phyloP scores from a whole-genome alignment of 2,329 filamentous ascomycete species.

The Ceratocystis harringtonii region DNA sequence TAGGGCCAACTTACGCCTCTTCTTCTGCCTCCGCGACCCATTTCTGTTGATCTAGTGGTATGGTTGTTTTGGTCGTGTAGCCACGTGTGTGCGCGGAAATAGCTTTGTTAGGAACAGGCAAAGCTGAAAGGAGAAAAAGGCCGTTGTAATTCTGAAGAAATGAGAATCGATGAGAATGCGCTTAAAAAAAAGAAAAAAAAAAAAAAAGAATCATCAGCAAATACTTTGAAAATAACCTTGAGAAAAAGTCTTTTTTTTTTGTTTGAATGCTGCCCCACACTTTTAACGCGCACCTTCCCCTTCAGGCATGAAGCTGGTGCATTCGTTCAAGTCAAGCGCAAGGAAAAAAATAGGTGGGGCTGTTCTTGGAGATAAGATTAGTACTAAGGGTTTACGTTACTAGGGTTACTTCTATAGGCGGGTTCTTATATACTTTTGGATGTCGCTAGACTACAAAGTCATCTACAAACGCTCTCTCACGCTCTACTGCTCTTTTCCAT shows the following conservation, averaged over 20 bases:
- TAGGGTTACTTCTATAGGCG: neutral
- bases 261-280: constrained; percentile 3
- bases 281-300: neutral
- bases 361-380: neutral
- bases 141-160: too few species aligned
- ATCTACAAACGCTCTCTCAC: neutral
- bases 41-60: neutral
- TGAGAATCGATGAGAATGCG: too few species aligned
- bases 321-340: neutral
- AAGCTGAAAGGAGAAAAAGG: too few species aligned
- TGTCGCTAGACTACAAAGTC: neutral
- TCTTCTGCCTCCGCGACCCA: constrained; percentile 17
- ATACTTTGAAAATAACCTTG: too few species aligned
- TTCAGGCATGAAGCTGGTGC: neutral
- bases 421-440: neutral
- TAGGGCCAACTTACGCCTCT: constrained; percentile 14
- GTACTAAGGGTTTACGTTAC: neutral
- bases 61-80: too few species aligned
- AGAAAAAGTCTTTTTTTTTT: neutral
- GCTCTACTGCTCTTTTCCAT: neutral
- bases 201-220: too few species aligned
- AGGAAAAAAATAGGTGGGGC: neutral
- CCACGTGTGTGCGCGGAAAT: too few species aligned
- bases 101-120: too few species aligned
- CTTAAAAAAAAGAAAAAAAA: too few species aligned